A percentile compares a stretch with the other conserved stretches of the same genome.
These are phyloP conservation scores for Puccinia triticina DNA, from an alignment of 1,284 basidiomycete species.

Conservation along the genomic window DNA sequence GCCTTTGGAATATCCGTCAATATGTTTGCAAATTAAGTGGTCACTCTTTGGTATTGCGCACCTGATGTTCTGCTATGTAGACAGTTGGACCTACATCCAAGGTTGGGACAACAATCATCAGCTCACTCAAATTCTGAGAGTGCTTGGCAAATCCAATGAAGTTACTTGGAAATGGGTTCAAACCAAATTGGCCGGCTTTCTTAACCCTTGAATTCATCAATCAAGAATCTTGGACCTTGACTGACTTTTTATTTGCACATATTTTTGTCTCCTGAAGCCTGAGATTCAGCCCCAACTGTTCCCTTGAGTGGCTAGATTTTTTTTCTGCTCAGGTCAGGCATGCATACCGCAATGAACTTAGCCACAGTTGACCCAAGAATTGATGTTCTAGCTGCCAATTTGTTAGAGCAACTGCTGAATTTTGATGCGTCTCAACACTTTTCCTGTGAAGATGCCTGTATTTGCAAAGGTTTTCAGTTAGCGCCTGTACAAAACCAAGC, in stretches of 20 bases:
- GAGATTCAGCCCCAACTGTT: slow-evolving; percentile 86
- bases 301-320: slow-evolving; percentile 87
- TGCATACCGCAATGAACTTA: neutral
- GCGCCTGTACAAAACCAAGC: slow-evolving; percentile 26
- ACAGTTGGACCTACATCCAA: slow-evolving; percentile 95
- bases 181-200: slow-evolving; percentile 74
- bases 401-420: slow-evolving; percentile 91
- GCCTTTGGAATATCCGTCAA: slow-evolving; percentile 96
- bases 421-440: slow-evolving; percentile 94
- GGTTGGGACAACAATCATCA: slow-evolving; percentile 98
- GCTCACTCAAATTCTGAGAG: slow-evolving; percentile 93
- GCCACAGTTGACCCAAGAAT: neutral
- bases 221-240: slow-evolving; percentile 43
- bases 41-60: slow-evolving; percentile 98
- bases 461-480: slow-evolving; percentile 83
- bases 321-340: slow-evolving; percentile 69
- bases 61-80: slow-evolving; percentile 96
- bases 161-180: slow-evolving; percentile 83
- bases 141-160: slow-evolving; percentile 93
- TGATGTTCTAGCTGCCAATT: slow-evolving; percentile 72
- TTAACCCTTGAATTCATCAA: neutral
- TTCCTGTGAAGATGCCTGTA: slow-evolving; percentile 86
- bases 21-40: slow-evolving; percentile 90
- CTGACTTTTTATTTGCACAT: neutral
- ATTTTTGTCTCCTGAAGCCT: slow-evolving; percentile 66